Evolutionary conservation across 1,284 basidiomycete species (phyloP).

Genomic region (Lentinula novae-zelandiae): DNA sequence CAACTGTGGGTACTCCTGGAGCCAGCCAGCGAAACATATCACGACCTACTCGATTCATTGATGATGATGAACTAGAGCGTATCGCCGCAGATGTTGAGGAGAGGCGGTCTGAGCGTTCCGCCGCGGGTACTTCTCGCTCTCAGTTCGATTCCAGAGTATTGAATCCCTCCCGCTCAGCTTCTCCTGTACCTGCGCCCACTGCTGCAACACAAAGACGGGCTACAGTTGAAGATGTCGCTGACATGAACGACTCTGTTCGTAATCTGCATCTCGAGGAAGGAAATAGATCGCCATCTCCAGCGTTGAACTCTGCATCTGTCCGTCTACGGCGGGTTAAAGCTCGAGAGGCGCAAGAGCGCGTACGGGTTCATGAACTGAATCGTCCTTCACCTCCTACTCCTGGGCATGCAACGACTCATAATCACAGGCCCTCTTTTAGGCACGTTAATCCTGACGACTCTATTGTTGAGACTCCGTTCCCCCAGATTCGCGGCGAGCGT

Average conservation of each 20-base stretch:
- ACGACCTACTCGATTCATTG: conserved; percentile 35
- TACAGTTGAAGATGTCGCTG: background rate
- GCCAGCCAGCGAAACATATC: background rate
- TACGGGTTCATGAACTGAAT: conserved; percentile 3
- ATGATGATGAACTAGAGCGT: conserved; percentile 46
- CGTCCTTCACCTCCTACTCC: conserved; percentile 33
- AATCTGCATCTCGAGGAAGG: background rate
- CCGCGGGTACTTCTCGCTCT: conserved; percentile 1
- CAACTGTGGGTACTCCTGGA: conserved; percentile 30
- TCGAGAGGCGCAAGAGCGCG: background rate
- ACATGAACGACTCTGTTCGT: conserved; percentile 2
- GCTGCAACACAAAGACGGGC: background rate
- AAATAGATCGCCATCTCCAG: conserved; percentile 11
- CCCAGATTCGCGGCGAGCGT: conserved; percentile 71
- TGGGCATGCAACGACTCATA: conserved; percentile 24
- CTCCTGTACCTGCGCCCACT: background rate
- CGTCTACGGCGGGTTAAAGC: background rate
- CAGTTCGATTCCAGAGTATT: conserved; percentile 10
- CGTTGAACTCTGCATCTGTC: conserved; percentile 1
- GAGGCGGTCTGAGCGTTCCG: conserved; percentile 31
- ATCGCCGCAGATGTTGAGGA: conserved; percentile 59
- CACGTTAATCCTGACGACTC: conserved; percentile 13
- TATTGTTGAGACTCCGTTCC: conserved; percentile 59
- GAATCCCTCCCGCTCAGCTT: conserved; percentile 12
- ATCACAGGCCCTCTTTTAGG: background rate